A percentile compares a stretch with the other conserved stretches of the same genome.
Evolutionary conservation across 768 basidiomycete species (phyloP).

Genomic region (Leccinum fibrillosum): DNA sequence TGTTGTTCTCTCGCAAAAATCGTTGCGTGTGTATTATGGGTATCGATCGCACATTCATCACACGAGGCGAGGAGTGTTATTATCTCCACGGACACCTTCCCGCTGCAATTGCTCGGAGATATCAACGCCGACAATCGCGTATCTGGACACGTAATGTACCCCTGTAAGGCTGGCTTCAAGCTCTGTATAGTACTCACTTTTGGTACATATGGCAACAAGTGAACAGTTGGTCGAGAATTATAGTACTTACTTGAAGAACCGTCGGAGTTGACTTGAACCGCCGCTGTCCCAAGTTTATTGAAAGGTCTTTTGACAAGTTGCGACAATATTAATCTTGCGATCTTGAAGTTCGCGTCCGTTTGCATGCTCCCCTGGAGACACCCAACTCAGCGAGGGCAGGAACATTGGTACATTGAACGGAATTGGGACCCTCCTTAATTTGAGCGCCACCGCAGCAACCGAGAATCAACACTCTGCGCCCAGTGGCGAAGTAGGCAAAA

Average conservation of each 20-base stretch:
- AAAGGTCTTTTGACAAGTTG: neutral
- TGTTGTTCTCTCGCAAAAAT: neutral
- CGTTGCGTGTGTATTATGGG: constrained; percentile 1
- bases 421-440: neutral
- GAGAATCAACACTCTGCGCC: neutral
- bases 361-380: neutral
- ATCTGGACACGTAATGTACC: constrained; percentile 11
- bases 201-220: neutral
- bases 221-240: neutral
- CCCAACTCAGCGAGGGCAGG: neutral
- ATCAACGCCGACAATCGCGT: constrained; percentile 11
- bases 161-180: neutral
- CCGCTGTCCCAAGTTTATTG: neutral
- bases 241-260: neutral
- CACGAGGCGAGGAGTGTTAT: neutral
- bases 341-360: neutral
- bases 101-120: constrained; percentile 4
- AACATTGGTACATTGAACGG: neutral
- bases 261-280: neutral
- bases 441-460: neutral
- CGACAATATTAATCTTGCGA: neutral
- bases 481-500: neutral
- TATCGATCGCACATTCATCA: neutral
- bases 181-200: neutral
- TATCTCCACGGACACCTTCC: constrained; percentile 4